Percentiles rank a stretch among this genome's conserved stretches.
Conservation (phyloP, 2,329 filamentous ascomycete species). For the Cercospora janseana region DNA sequence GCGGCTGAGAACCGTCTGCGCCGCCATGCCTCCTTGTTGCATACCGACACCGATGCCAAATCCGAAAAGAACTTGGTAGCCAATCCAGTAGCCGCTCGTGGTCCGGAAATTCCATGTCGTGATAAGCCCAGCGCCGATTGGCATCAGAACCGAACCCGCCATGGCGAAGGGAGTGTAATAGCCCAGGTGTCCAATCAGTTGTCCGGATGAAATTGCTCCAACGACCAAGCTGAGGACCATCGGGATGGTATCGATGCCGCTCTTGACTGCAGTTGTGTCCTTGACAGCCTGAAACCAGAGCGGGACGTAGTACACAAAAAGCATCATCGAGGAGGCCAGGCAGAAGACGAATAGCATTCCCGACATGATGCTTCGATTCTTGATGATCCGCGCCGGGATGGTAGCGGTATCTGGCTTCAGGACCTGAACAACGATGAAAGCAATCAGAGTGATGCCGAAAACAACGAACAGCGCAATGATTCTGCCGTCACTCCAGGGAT, state of each 20-base stretch:
- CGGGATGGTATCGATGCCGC: slow-evolving; percentile 49
- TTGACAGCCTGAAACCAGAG: slow-evolving; percentile 52
- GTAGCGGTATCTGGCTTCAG: slow-evolving; percentile 45
- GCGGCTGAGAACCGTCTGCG: slow-evolving; percentile 39
- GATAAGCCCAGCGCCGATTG: slow-evolving; percentile 47
- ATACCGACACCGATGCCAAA: slow-evolving; percentile 45
- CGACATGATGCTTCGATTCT: slow-evolving; percentile 43
- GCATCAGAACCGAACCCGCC: slow-evolving; percentile 39
- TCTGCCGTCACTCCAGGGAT: slow-evolving; percentile 40
- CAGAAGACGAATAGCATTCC: slow-evolving; percentile 42
- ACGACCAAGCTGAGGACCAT: slow-evolving; percentile 45
- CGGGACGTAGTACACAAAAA: slow-evolving; percentile 47
- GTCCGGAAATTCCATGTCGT: slow-evolving; percentile 44
- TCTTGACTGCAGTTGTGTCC: slow-evolving; percentile 44
- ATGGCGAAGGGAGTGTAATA: slow-evolving; percentile 51
- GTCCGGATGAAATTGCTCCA: slow-evolving; percentile 39
- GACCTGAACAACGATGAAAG: slow-evolving; percentile 44
- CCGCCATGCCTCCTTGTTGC: slow-evolving; percentile 44
- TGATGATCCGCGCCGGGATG: slow-evolving; percentile 45
- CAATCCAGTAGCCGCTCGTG: slow-evolving; percentile 46
- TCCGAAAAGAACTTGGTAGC: slow-evolving; percentile 50
- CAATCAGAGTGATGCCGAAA: slow-evolving; percentile 39
- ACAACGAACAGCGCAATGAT: slow-evolving; percentile 48
- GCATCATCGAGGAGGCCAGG: slow-evolving; percentile 45
- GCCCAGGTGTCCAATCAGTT: slow-evolving; percentile 40